Evolutionary conservation across 352 stramenopile genomes (phyloP), one percentile per base, ranked within the genome.

Genomic region (Phytophthora hibernalis): DNA sequence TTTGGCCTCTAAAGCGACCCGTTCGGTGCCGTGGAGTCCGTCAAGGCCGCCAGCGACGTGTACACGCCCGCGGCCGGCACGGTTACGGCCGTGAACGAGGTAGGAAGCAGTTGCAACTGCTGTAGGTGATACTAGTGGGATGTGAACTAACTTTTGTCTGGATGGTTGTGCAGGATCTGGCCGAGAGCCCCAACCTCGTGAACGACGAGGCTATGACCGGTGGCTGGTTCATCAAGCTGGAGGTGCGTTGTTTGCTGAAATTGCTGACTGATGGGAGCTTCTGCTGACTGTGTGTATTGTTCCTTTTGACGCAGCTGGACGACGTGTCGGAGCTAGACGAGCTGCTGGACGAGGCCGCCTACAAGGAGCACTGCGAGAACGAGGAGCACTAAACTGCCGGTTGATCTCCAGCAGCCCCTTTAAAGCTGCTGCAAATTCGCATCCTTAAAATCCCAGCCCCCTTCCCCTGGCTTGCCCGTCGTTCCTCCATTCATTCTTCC

Each of bases 31-130:
- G 97, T 99, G 4, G 98, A 99, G 83, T 99, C 97, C 24, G 97
- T 99, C 50, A 99, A 99, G 89, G 97, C 97, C 47, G 97, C 98
- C 22, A 98, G 89, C 26, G 98, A 99, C 61, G 93, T 99, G 54
- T 99, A 99, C 81, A 80, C 87, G 38, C 97, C 97, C 37, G 92
- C 98, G 20, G 77, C 78, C 43, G 97, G 98, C 62, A 98, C 86
- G 40, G 84, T 99, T 37, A 67, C 96, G 30, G 97, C 97, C 54
- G 72, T 98, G 7, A 99, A 99, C 77, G 89, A 98, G 68, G 86
- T 92, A 28, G 16, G 63, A 5, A 22, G 13, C 5, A 61, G 30
- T 18, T 35, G 3, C 21, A 40, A 3, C 22, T 38, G 20, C 3
- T 62, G 35, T n/a, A 13, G 13, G 13, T 33, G 16, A 15, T 3